Conservation (phyloP, 805 yeast genomes). For the Yarrowia porcina region DNA sequence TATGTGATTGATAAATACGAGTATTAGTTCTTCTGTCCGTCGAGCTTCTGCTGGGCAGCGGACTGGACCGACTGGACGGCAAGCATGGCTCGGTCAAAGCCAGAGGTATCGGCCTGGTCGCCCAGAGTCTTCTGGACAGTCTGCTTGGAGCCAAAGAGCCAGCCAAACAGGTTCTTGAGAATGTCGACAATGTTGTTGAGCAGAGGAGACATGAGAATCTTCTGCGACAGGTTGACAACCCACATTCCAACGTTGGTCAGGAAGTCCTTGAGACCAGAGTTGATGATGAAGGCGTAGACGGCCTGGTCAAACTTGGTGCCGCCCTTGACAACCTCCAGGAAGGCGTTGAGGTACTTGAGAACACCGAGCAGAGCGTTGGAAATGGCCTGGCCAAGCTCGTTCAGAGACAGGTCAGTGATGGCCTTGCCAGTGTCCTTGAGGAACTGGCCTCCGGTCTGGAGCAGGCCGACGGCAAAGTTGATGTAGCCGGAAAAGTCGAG, state of each 20-base stretch:
- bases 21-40: not conserved
- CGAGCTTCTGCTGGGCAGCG: conserved; percentile 13
- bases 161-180: conserved; percentile 21
- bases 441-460: conserved; percentile 23
- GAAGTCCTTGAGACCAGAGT: conserved; percentile 22
- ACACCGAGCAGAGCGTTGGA: conserved; percentile 19
- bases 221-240: conserved; percentile 23
- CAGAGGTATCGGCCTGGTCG: conserved; percentile 7
- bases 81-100: conserved; percentile 19
- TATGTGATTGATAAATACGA: no score
- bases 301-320: conserved; percentile 12
- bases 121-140: conserved; percentile 15
- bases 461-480: conserved; percentile 16
- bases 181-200: conserved; percentile 24
- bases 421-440: conserved; percentile 22
- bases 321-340: conserved; percentile 14
- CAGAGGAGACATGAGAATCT: conserved; percentile 25
- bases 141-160: conserved; percentile 26
- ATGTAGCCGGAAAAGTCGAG: conserved; percentile 21
- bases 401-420: conserved; percentile 19
- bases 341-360: conserved; percentile 23
- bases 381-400: conserved; percentile 18
- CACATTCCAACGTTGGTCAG: conserved; percentile 24
- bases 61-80: conserved; percentile 22
- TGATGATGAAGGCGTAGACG: conserved; percentile 20